Evolutionary conservation across 768 basidiomycete species (phyloP), one percentile per base, ranked within the genome.

Genomic region (Hericium erinaceus): DNA sequence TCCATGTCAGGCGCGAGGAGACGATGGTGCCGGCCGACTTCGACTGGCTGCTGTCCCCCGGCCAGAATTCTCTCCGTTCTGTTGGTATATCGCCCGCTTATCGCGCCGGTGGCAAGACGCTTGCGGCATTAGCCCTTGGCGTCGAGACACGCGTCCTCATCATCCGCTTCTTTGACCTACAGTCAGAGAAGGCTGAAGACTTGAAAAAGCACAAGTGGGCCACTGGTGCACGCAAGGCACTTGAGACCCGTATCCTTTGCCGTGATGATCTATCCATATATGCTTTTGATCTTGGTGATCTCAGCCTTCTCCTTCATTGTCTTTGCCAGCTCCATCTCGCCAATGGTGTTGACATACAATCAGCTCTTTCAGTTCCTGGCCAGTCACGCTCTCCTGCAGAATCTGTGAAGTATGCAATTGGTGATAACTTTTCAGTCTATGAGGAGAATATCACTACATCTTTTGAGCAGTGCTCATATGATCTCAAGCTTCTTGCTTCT

Each of bases 341-440:
- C 7, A 73, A 77, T 33, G 82, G 74, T n/a, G 66, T 85, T 40
- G 82, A 85, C 63, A 75, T 87, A 20, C 82, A 85, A 61, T 79
- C 78, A 4, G 76, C 72, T 2, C 77, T 77, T 61, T 2, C 33
- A 33, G 33, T 46, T 10, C 69, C 72, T 10, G 38, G 60, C 28
- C 39, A 56, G 11, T 66, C 70, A 51, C 74, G 79, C 33, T 70
- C 71, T 39, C 77, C 80, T 5, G 54, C 76, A 7, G 67, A 66
- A 2, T 70, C 75, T 0, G 75, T 84, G 60, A 65, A 72, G 60
- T 72, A 58, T 38, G 66, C 64, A 28, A 54, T 66, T 28, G 58
- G 52, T 2, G 63, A 66, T 9, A 44, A 40, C 28, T 44, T 53
- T 39, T 39, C 53, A 16, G 49, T 69, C 28, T 60, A 60, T 51